phyloP scores from a whole-genome alignment of 306 rosid species.

The Lotus japonicus region DNA sequence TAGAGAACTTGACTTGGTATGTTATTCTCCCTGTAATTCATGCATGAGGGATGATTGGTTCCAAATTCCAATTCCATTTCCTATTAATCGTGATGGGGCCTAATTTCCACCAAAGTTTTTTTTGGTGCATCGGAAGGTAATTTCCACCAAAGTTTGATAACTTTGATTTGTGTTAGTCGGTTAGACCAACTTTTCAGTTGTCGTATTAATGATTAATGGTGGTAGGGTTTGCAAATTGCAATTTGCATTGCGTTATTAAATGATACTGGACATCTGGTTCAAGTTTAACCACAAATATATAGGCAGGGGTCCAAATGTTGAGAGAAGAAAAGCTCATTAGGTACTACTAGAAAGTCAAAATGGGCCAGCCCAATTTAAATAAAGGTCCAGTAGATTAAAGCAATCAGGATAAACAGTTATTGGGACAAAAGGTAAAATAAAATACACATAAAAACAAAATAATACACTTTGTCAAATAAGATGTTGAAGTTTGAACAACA shows the following conservation, averaged over 20 bases:
- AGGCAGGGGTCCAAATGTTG: background rate
- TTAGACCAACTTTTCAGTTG: no score
- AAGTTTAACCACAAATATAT: background rate
- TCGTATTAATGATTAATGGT: background rate
- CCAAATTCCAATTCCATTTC: slow-evolving; percentile 14
- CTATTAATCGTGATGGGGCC: background rate
- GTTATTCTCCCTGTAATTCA: background rate
- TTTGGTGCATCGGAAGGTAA: no score
- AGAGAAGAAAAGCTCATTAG: background rate
- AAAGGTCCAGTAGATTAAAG: background rate
- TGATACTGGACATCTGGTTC: background rate
- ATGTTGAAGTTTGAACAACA: no score
- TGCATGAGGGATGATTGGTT: slow-evolving; percentile 10
- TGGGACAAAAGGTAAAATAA: no score
- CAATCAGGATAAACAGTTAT: background rate
- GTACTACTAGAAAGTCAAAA: background rate
- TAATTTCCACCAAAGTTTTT: slow-evolving; percentile 8
- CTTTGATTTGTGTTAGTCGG: no score
- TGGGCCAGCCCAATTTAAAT: slow-evolving; percentile 6
- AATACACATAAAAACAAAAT: no score
- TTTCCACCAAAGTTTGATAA: slow-evolving; percentile 10
- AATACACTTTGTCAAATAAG: no score
- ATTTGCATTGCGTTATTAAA: no score
- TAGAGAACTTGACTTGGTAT: slow-evolving; percentile 5
- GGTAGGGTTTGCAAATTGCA: background rate